A percentile compares a stretch with the other conserved stretches of the same genome.
Evolutionary conservation across 2,329 filamentous ascomycete species (phyloP).

Genomic region (Sphaerulina musiva): DNA sequence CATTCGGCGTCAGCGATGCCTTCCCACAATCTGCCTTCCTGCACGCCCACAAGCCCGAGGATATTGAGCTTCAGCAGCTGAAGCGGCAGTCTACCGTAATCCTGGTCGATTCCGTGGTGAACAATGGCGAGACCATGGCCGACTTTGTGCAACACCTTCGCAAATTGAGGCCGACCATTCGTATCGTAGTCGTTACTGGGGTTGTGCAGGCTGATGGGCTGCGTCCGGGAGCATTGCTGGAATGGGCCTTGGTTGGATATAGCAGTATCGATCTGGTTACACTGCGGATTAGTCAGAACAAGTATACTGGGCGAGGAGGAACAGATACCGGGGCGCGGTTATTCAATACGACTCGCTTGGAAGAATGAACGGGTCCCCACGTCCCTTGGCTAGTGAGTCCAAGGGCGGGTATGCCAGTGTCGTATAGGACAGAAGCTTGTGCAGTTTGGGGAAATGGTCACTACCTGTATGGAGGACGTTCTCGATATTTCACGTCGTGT

Average conservation of each 20-base stretch:
- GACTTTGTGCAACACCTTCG: slow-evolving; percentile 47
- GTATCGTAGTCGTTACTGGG: slow-evolving; percentile 50
- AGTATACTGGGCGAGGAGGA: slow-evolving; percentile 46
- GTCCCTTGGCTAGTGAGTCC: no score
- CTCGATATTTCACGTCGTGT: no score
- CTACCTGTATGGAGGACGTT: no score
- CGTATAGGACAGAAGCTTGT: no score
- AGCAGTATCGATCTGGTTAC: slow-evolving; percentile 43
- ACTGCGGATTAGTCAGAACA: slow-evolving; percentile 51
- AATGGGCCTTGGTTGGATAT: slow-evolving; percentile 19
- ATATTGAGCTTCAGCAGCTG: slow-evolving; percentile 44
- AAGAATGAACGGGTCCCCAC: background rate
- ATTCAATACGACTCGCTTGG: slow-evolving; percentile 51
- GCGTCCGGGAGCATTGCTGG: slow-evolving; percentile 19
- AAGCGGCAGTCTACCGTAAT: slow-evolving; percentile 39
- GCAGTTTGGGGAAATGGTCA: no score
- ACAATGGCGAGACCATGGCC: slow-evolving; percentile 48
- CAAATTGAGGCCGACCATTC: slow-evolving; percentile 33
- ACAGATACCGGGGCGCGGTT: slow-evolving; percentile 56
- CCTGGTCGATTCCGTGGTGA: slow-evolving; percentile 56
- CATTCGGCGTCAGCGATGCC: slow-evolving; percentile 49
- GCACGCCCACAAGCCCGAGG: slow-evolving; percentile 38
- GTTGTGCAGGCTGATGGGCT: slow-evolving; percentile 45
- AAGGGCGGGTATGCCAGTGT: no score
- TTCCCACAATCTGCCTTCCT: slow-evolving; percentile 49